A percentile compares a stretch with the other conserved stretches of the same genome.
phyloP scores from a whole-genome alignment of 805 yeast species.

The Scheffersomyces lignosus region DNA sequence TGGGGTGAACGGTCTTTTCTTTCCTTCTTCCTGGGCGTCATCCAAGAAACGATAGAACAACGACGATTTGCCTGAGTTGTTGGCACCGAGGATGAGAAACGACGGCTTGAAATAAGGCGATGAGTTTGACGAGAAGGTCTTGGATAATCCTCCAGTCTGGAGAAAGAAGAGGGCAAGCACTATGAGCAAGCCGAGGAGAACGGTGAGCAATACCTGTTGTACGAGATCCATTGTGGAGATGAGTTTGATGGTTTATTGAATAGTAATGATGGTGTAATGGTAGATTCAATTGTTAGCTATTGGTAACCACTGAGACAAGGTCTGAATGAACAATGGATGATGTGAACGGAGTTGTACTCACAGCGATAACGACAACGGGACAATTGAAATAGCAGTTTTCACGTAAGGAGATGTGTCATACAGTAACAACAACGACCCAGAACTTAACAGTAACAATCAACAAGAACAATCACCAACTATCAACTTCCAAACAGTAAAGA shows the following conservation, averaged over 20 bases:
- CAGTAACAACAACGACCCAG: too few species aligned
- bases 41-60: slow-evolving; percentile 39
- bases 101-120: slow-evolving; percentile 46
- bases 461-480: too few species aligned
- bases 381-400: too few species aligned
- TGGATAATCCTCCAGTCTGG: slow-evolving; percentile 14
- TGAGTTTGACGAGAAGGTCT: slow-evolving; percentile 1
- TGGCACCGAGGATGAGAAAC: slow-evolving; percentile 63
- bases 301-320: too few species aligned
- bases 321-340: too few species aligned
- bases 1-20: slow-evolving; percentile 9
- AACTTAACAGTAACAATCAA: too few species aligned
- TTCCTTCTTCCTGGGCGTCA: slow-evolving; percentile 10
- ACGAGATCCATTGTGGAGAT: slow-evolving; percentile 29
- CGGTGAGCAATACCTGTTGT: slow-evolving; percentile 22
- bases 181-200: slow-evolving; percentile 27
- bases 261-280: too few species aligned
- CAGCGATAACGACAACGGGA: too few species aligned
- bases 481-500: too few species aligned
- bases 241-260: slow-evolving; percentile 2
- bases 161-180: slow-evolving; percentile 22
- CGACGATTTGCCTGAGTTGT: slow-evolving; percentile 66
- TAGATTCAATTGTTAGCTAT: too few species aligned
- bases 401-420: too few species aligned
- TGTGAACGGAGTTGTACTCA: too few species aligned